A percentile compares a stretch with the other conserved stretches of the same genome.
These are phyloP conservation scores for Endoconidiophora laricicola DNA, from an alignment of 2,329 filamentous ascomycete species.

Conservation along the genomic window DNA sequence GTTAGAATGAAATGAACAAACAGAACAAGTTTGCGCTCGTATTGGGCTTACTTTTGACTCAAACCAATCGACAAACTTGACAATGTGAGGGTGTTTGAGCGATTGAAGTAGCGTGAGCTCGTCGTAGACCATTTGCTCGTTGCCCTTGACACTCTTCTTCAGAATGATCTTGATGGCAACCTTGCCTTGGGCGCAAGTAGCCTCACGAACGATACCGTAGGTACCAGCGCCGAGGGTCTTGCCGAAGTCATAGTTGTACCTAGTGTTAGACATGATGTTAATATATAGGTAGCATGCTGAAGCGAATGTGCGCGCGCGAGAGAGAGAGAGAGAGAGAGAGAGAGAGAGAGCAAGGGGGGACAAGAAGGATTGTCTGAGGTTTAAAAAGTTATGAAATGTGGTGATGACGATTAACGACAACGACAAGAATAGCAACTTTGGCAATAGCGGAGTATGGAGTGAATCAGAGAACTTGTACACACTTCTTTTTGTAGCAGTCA, in stretches of 20 bases:
- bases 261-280: slow-evolving; percentile 24
- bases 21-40: neutral
- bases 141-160: slow-evolving; percentile 97
- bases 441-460: neutral
- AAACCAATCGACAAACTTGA: slow-evolving; percentile 97
- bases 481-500: slow-evolving; percentile 98
- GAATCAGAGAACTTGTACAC: slow-evolving; percentile 19
- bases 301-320: slow-evolving; percentile 13
- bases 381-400: slow-evolving; percentile 10
- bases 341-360: too few relatives aligned
- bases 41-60: slow-evolving; percentile 66
- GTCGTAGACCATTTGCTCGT: slow-evolving; percentile 97
- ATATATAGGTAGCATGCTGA: slow-evolving; percentile 5
- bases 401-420: neutral
- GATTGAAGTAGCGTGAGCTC: slow-evolving; percentile 86
- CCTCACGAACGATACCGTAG: slow-evolving; percentile 95
- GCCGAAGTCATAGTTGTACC: slow-evolving; percentile 79
- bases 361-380: neutral
- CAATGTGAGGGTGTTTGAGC: slow-evolving; percentile 86
- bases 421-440: neutral
- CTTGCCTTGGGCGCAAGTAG: slow-evolving; percentile 66
- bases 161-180: slow-evolving; percentile 97
- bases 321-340: neutral
- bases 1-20: neutral
- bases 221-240: slow-evolving; percentile 89